Evolutionary conservation across 495 filamentous ascomycete genomes (phyloP).

Genomic region (Neurospora hispaniola): DNA sequence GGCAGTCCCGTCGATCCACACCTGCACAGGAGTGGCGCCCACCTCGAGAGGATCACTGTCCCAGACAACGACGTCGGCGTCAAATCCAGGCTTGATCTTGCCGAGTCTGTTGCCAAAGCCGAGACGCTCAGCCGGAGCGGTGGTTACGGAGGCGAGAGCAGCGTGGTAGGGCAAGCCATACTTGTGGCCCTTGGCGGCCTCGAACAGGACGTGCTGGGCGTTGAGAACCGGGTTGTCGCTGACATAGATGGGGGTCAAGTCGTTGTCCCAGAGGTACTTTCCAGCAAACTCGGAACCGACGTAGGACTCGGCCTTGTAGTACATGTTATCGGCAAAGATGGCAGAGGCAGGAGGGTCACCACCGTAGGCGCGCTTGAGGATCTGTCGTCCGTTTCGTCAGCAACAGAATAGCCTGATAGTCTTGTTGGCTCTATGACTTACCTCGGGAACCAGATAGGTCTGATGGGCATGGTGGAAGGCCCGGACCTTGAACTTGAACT

Average conservation of each 20-base stretch:
- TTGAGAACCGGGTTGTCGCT: slow-evolving; percentile 42
- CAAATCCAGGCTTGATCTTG: slow-evolving; percentile 50
- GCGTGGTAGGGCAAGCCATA: slow-evolving; percentile 51
- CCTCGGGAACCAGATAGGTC: slow-evolving; percentile 50
- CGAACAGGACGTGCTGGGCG: slow-evolving; percentile 42
- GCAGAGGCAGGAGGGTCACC: slow-evolving; percentile 35
- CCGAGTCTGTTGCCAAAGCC: slow-evolving; percentile 50
- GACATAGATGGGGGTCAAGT: slow-evolving; percentile 40
- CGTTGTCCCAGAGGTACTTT: slow-evolving; percentile 49
- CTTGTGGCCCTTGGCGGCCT: slow-evolving; percentile 50
- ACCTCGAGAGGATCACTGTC: slow-evolving; percentile 52
- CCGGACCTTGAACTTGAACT: slow-evolving; percentile 50
- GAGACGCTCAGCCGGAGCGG: slow-evolving; percentile 47
- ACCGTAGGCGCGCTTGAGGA: slow-evolving; percentile 40
- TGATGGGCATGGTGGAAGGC: slow-evolving; percentile 58
- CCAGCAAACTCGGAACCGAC: slow-evolving; percentile 48
- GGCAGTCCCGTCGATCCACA: slow-evolving; percentile 54
- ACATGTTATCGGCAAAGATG: slow-evolving; percentile 51
- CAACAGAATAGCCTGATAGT: not conserved
- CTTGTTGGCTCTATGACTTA: not conserved
- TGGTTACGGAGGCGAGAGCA: slow-evolving; percentile 51
- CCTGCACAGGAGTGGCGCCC: slow-evolving; percentile 50
- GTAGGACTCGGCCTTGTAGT: slow-evolving; percentile 55
- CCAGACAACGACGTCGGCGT: slow-evolving; percentile 59
- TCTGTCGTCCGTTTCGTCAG: slow-evolving; percentile 10